phyloP scores from a whole-genome alignment of 768 basidiomycete genomes.

The Mycena leptocephala region DNA sequence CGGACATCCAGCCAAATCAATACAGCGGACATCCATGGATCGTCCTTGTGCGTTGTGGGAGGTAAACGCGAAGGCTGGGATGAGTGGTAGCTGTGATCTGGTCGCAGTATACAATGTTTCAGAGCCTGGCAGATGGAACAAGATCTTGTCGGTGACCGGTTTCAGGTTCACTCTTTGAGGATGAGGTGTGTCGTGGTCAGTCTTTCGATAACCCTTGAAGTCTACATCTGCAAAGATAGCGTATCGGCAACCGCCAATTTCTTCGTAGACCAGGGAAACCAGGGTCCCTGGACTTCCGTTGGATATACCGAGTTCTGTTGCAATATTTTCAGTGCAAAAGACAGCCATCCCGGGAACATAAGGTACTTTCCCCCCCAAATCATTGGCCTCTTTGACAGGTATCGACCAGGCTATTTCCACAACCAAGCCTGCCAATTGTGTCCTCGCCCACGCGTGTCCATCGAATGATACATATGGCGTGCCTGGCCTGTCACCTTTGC shows the following conservation, averaged over 20 bases:
- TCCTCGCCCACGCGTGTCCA: no score
- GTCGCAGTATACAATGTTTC: not conserved
- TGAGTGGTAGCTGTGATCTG: not conserved
- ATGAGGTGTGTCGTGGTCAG: not conserved
- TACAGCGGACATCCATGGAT: no score
- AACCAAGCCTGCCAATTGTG: not conserved
- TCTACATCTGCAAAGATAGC: not conserved
- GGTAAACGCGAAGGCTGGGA: no score
- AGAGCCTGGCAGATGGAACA: not conserved
- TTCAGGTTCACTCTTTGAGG: not conserved
- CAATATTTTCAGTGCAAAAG: constrained; percentile 19
- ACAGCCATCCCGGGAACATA: not conserved
- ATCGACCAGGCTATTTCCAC: not conserved
- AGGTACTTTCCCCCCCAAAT: not conserved
- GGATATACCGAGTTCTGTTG: not conserved
- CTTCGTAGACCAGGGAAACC: not conserved
- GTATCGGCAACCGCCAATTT: not conserved
- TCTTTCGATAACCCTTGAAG: not conserved
- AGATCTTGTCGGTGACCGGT: not conserved
- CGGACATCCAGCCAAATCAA: no score
- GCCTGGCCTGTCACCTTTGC: no score
- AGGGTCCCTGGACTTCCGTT: not conserved
- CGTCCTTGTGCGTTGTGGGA: no score
- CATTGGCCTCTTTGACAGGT: not conserved
- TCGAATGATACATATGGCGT: no score